Base-by-base conservation (phyloP, 495 filamentous ascomycete genomes). In the Xylaria palmicola region DNA sequence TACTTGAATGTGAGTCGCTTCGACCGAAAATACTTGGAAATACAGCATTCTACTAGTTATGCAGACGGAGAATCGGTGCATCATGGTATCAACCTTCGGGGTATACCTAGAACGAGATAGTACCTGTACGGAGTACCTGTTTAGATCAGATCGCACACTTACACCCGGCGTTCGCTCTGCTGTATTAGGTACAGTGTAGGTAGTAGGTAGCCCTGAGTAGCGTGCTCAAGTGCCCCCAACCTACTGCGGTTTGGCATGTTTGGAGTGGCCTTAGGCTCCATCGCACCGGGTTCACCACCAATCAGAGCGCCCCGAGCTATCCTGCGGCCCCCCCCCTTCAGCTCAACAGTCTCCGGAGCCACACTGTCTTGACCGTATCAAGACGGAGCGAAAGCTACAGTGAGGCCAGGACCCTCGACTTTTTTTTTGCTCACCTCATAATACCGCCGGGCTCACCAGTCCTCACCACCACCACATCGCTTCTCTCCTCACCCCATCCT, bases 251-350 rank as follows among this genome's bases (percentile, higher is more conserved):
- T n/a, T n/a, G n/a, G n/a, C n/a, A n/a, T 30, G 41, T 64, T 64
- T 62, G 63, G 65, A 65, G 60, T 51, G 62, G 58, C 19, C 22
- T 45, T 20, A n/a, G 8, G 12, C 41, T 19, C 55, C 63, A 68
- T 54, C 26, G 41, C 66, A 66, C 56, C 59, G 39, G 47, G 62
- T 22, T 39, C 24, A 47, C 27, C 47, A 47, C 69, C 69, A 71
- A 71, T 62, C 51, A 56, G 32, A 49, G 0, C 8, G 0, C 40
- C 15, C 7, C 13, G 6, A 44, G 20, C 50, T 39, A 32, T 45
- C 44, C 47, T 52, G 7, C n/a, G n/a, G n/a, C 17, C 24, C 2
- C 37, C 39, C 36, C 53, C 39, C 29, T 19, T 52, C 52, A 52
- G 36, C 52, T 39, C 56, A 52, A 29, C 37, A 57, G 56, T n/a